Percentiles rank a stretch among this genome's conserved stretches.
Evolutionary conservation across 352 stramenopile genomes (phyloP).

Genomic region (Hyaloperonospora arabidopsidis): DNA sequence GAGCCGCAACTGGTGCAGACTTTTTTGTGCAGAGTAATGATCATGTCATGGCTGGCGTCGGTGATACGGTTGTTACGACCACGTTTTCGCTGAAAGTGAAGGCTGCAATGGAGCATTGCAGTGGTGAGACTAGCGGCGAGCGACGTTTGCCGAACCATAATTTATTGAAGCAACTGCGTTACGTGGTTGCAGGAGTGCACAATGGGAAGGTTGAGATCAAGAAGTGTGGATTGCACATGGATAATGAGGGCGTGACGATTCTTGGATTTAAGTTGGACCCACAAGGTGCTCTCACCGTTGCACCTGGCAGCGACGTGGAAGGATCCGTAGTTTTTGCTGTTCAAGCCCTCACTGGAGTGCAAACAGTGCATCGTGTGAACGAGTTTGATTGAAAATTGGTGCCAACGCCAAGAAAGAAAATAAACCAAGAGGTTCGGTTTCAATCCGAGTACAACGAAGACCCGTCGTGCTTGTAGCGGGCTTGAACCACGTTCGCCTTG

Average conservation of each 20-base stretch:
- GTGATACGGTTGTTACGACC: slow-evolving; percentile 15
- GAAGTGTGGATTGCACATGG: slow-evolving; percentile 67
- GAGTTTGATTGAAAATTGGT: slow-evolving; percentile 14
- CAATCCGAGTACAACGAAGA: slow-evolving; percentile 36
- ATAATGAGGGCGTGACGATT: slow-evolving; percentile 63
- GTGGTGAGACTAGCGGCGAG: slow-evolving; percentile 34
- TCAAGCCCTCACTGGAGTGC: slow-evolving; percentile 33
- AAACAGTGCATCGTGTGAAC: slow-evolving; percentile 33
- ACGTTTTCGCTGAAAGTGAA: slow-evolving; percentile 65
- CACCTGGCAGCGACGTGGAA: slow-evolving; percentile 22
- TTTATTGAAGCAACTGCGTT: slow-evolving; percentile 78
- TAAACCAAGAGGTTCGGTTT: slow-evolving; percentile 31
- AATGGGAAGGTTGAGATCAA: slow-evolving; percentile 69
- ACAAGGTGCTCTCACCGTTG: slow-evolving; percentile 21
- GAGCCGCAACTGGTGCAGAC: slow-evolving; percentile 11
- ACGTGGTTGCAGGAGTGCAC: slow-evolving; percentile 57
- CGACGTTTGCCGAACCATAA: slow-evolving; percentile 70
- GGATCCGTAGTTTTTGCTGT: slow-evolving; percentile 34
- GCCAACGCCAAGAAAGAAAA: slow-evolving; percentile 7
- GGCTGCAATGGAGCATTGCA: slow-evolving; percentile 38
- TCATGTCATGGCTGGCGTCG: slow-evolving; percentile 22
- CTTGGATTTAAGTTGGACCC: slow-evolving; percentile 70
- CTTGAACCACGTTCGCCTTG: no score
- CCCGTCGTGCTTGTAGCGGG: no score
- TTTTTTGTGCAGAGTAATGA: slow-evolving; percentile 26